Percentiles rank a stretch among this genome's conserved stretches.
Evolutionary conservation across 75 land plant species (phyloP).

Genomic region (Pseudotsuga menziesii): DNA sequence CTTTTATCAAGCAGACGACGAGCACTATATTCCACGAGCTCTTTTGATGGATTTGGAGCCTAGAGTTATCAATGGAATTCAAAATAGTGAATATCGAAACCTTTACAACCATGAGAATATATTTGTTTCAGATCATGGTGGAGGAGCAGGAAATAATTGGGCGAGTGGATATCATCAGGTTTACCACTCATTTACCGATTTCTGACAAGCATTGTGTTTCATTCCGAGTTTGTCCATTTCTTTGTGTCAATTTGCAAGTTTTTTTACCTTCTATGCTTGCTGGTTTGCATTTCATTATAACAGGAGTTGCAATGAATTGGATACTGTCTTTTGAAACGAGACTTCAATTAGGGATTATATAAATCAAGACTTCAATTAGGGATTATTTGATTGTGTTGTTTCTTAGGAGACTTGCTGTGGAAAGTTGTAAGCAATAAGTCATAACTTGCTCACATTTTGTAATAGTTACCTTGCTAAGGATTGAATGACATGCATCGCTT

Average conservation of each 20-base stretch:
- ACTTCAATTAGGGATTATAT: too few species aligned
- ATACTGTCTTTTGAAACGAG: background rate
- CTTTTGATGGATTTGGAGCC: slow-evolving; percentile 96
- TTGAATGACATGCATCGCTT: too few species aligned
- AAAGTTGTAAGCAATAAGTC: too few species aligned
- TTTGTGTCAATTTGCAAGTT: background rate
- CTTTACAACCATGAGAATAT: slow-evolving; percentile 97
- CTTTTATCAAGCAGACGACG: slow-evolving; percentile 99
- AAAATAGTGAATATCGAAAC: slow-evolving; percentile 93
- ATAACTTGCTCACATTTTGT: too few species aligned
- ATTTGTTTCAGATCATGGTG: slow-evolving; percentile 97
- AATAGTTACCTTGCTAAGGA: too few species aligned
- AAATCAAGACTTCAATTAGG: too few species aligned
- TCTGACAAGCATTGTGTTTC: background rate
- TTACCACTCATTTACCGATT: background rate
- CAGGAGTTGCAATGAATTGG: background rate
- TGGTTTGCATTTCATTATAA: background rate
- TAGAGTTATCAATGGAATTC: slow-evolving; percentile 93
- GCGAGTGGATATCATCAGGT: slow-evolving; percentile 99
- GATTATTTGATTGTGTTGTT: too few species aligned
- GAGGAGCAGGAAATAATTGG: slow-evolving; percentile 99
- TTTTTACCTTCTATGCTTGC: background rate
- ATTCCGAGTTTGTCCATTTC: background rate
- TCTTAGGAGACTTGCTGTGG: too few species aligned
- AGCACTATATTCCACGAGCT: slow-evolving; percentile 97